These are phyloP conservation scores for Gaeumannomyces sp. DNA, from an alignment of 2,329 filamentous ascomycete species.

Conservation along the genomic window DNA sequence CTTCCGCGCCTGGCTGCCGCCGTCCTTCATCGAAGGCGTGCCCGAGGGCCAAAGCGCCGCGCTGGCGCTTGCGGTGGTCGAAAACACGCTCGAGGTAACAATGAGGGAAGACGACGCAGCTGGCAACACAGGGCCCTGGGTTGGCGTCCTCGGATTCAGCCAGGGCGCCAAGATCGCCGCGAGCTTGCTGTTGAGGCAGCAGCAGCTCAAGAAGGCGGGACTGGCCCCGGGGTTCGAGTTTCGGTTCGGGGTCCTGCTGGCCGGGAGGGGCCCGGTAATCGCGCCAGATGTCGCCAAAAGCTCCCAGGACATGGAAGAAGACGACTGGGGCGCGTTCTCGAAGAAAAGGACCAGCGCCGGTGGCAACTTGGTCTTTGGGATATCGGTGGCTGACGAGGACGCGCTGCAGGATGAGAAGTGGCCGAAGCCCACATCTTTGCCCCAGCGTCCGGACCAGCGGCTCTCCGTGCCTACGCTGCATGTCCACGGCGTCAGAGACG, in stretches of 20 bases:
- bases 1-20: slow-evolving; percentile 43
- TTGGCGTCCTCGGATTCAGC: slow-evolving; percentile 59
- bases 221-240: slow-evolving; percentile 1
- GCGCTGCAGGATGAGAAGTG: too few species aligned
- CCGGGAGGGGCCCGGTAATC: slow-evolving; percentile 22
- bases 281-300: neutral
- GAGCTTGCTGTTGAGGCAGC: slow-evolving; percentile 43
- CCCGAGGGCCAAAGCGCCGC: slow-evolving; percentile 15
- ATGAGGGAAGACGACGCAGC: slow-evolving; percentile 45
- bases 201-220: neutral
- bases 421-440: slow-evolving; percentile 6
- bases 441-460: slow-evolving; percentile 32
- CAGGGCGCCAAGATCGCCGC: slow-evolving; percentile 59
- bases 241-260: slow-evolving; percentile 28
- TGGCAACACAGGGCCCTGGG: slow-evolving; percentile 50
- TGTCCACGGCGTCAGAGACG: slow-evolving; percentile 58
- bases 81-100: slow-evolving; percentile 21
- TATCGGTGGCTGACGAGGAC: too few species aligned
- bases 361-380: too few species aligned
- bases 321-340: too few species aligned
- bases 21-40: slow-evolving; percentile 35
- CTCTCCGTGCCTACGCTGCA: slow-evolving; percentile 57
- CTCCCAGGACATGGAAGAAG: too few species aligned
- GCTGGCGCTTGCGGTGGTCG: neutral
- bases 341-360: too few species aligned